phyloP scores from a whole-genome alignment of 345 rosid genomes.

The Moricandia moricandioides region DNA sequence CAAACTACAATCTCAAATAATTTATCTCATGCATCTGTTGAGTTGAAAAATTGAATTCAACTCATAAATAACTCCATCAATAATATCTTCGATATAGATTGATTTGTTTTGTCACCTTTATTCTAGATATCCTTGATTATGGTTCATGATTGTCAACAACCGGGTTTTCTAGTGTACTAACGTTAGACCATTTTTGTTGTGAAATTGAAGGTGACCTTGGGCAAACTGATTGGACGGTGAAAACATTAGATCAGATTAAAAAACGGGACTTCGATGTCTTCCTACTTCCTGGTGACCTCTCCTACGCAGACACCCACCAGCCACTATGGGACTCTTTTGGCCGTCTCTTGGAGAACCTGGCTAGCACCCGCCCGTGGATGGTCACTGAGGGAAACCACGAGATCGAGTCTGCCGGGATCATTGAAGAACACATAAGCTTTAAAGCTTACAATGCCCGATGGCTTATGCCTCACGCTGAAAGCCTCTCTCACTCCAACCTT shows the following conservation, averaged over 20 bases:
- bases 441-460: slow-evolving; percentile 76
- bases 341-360: slow-evolving; percentile 62
- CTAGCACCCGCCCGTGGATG: slow-evolving; percentile 91
- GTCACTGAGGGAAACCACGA: slow-evolving; percentile 90
- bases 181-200: background rate
- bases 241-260: slow-evolving; percentile 51
- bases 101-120: background rate
- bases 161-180: background rate
- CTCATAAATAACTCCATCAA: background rate
- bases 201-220: slow-evolving; percentile 74
- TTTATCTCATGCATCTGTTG: background rate
- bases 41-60: background rate
- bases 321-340: slow-evolving; percentile 92
- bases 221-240: slow-evolving; percentile 75
- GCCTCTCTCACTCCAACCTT: slow-evolving; percentile 69
- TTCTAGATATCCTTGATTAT: background rate
- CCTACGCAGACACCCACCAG: slow-evolving; percentile 72
- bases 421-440: slow-evolving; percentile 51
- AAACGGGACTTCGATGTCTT: slow-evolving; percentile 62
- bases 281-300: slow-evolving; percentile 72
- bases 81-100: background rate
- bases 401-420: slow-evolving; percentile 51
- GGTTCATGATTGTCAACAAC: background rate
- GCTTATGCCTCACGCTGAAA: slow-evolving; percentile 77
- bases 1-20: background rate